phyloP scores from a whole-genome alignment of 164 flowering plant species.

The Litsea cubeba region DNA sequence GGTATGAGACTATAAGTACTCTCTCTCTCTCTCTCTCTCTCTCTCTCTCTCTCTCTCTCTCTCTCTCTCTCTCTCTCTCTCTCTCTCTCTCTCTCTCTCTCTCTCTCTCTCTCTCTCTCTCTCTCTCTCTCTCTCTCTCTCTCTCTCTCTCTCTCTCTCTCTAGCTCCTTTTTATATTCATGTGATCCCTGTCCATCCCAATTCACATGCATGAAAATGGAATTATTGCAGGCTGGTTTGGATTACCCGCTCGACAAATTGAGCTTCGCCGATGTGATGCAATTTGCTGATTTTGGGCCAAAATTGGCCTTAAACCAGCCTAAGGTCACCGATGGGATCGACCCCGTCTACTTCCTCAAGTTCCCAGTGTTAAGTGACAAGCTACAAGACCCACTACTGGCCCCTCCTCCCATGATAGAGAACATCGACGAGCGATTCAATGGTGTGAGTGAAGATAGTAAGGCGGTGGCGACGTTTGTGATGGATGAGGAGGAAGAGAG shows the following conservation, averaged over 20 bases:
- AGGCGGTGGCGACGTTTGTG: neutral
- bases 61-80: neutral
- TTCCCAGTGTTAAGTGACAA: constrained; percentile 78
- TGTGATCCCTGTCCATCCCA: constrained; percentile 13
- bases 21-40: neutral
- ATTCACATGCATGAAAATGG: constrained; percentile 20
- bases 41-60: neutral
- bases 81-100: neutral
- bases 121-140: neutral
- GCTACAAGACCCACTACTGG: constrained; percentile 32
- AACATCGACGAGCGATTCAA: constrained; percentile 20
- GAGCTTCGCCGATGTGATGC: constrained; percentile 92
- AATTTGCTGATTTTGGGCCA: constrained; percentile 86
- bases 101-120: neutral
- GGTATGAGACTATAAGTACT: constrained; percentile 25
- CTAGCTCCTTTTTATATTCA: constrained; percentile 3
- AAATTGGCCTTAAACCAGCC: constrained; percentile 56
- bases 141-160: neutral
- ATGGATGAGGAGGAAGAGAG: constrained; percentile 21
- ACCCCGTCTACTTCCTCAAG: constrained; percentile 81
- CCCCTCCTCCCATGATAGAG: constrained; percentile 9
- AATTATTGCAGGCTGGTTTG: constrained; percentile 29
- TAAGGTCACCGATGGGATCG: constrained; percentile 37
- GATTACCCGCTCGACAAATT: constrained; percentile 41
- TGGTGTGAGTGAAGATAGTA: constrained; percentile 4